Base-by-base conservation (phyloP, 305 asterid species). In the Euphrasia arctica region DNA sequence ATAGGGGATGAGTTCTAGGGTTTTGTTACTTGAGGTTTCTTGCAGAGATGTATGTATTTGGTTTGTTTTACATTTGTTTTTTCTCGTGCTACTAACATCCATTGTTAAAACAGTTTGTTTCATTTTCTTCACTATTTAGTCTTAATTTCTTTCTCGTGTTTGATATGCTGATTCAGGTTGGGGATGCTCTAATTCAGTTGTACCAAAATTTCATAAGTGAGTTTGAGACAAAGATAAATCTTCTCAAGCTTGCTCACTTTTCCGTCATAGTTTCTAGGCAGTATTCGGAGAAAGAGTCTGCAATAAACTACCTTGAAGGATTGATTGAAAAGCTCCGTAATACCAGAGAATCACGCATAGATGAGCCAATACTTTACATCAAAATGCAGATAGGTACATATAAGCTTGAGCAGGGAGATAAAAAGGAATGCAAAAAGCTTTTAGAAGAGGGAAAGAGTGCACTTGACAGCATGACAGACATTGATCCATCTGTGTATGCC, bases 211-310 rank as follows among this genome's bases (percentile, higher is more conserved):
- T 93, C 75, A 93, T 93, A 60, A 78, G 95, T 0, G 96, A 93
- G 64, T 93, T 93, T 70, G 98, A 93, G 92, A 90, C 96, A 18
- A 93, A 90, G 77, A 93, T 93, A 84, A 90, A 93, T 72, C 94
- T 84, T 59, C 95, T 92, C 79, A 92, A 92, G 87, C 98, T 92
- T 74, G 91, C 98, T 50, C 98, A 90, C 74, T 88, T 91, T 66
- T 90, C 95, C 36, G 97, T 85, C 74, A 78, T 80, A 59, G 95
- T 92, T 54, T 93, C 98, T 72, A 84, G 92, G 34, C 88, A 70
- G 76, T 93, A 93, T 71, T 67, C 82, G 0, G 90, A 82, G 83
- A 90, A 87, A 80, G 97, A 83, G 45, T 89, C 90, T 60, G 96
- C 95, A 12, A 72, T 86, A 51, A 61, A 58, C 55, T 90, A 81